A percentile compares a stretch with the other conserved stretches of the same genome.
These are phyloP conservation scores for Petunia axillaris DNA, from an alignment of 257 asterid species.

Conservation along the genomic window DNA sequence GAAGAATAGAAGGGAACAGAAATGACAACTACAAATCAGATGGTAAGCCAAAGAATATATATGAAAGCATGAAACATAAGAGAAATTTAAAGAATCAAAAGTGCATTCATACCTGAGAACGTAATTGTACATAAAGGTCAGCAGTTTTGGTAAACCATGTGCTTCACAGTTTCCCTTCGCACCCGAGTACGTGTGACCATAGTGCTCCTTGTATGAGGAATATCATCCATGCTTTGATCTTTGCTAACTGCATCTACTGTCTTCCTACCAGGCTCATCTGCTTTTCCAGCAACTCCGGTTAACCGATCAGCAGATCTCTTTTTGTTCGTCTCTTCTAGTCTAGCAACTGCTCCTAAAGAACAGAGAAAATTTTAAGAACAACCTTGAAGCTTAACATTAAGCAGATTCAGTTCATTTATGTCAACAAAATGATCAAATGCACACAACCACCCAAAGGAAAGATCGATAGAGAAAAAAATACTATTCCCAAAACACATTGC, in stretches of 20 bases:
- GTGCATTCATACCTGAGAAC: neutral
- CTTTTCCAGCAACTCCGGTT: slow-evolving; percentile 25
- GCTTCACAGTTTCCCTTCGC: slow-evolving; percentile 47
- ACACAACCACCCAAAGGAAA: neutral
- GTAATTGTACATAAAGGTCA: slow-evolving; percentile 22
- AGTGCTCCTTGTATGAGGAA: slow-evolving; percentile 25
- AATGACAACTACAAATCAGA: neutral
- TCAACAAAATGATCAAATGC: neutral
- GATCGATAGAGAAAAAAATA: neutral
- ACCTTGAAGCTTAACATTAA: neutral
- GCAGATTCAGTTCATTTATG: neutral
- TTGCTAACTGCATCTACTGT: slow-evolving; percentile 13
- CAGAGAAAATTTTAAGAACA: neutral
- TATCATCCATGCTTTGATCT: slow-evolving; percentile 22
- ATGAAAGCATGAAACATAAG: neutral
- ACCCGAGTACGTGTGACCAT: slow-evolving; percentile 32
- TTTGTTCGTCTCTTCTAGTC: slow-evolving; percentile 4
- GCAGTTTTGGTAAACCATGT: slow-evolving; percentile 37
- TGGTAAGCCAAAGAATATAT: neutral
- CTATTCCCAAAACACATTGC: neutral
- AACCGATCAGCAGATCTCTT: neutral
- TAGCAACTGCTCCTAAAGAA: slow-evolving; percentile 15
- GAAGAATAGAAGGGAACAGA: neutral
- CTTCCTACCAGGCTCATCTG: slow-evolving; percentile 21
- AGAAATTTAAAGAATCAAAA: neutral